Evolutionary conservation across 129 eudicot species (phyloP).

Genomic region (Solidago caesia): DNA sequence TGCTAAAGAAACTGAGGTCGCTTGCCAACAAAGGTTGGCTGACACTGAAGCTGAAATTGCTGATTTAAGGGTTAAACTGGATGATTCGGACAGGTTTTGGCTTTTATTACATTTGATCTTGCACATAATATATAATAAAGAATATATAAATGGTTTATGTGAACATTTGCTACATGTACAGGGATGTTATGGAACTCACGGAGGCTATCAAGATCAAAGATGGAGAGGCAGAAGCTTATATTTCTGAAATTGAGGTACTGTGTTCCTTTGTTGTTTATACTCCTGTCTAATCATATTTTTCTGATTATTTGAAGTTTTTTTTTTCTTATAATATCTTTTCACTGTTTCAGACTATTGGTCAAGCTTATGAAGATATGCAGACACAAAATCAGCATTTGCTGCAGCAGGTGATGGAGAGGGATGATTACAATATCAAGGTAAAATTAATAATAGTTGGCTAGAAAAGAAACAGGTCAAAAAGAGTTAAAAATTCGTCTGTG

Average conservation of each 20-base stretch:
- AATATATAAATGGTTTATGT: slow-evolving; percentile 11
- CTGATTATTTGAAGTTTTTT: background rate
- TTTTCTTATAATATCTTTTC: background rate
- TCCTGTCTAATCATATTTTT: slow-evolving; percentile 11
- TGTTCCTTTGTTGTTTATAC: background rate
- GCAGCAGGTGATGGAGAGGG: slow-evolving; percentile 92
- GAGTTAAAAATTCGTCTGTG: background rate
- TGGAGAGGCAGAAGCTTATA: slow-evolving; percentile 85
- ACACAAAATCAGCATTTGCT: slow-evolving; percentile 83
- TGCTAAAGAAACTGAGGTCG: slow-evolving; percentile 94
- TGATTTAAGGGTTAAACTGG: slow-evolving; percentile 70
- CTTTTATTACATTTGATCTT: slow-evolving; percentile 19
- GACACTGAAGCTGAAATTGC: slow-evolving; percentile 89
- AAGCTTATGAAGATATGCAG: slow-evolving; percentile 99
- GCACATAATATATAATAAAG: background rate
- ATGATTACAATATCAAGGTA: slow-evolving; percentile 97
- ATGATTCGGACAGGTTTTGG: slow-evolving; percentile 76
- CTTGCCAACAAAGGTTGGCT: slow-evolving; percentile 79
- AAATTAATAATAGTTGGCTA: background rate
- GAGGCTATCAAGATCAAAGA: slow-evolving; percentile 92
- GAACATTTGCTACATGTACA: slow-evolving; percentile 26
- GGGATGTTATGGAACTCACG: slow-evolving; percentile 75
- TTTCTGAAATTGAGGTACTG: slow-evolving; percentile 90
- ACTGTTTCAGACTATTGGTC: slow-evolving; percentile 83
- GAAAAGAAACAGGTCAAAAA: background rate